Conservation (phyloP, 495 filamentous ascomycete genomes). For the Rostrohypoxylon terebratum region DNA sequence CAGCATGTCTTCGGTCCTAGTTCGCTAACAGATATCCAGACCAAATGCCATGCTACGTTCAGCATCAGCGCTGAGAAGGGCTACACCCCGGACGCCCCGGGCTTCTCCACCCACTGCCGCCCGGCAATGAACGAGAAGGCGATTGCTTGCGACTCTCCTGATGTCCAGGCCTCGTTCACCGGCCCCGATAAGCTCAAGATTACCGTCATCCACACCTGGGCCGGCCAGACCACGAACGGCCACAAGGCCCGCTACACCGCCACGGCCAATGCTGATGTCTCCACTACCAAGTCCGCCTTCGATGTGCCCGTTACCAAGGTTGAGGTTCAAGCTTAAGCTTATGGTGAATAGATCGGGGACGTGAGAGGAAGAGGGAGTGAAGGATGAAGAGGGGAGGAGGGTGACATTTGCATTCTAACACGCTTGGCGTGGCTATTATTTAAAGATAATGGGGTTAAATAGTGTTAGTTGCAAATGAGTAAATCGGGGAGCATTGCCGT, state of each 20-base stretch:
- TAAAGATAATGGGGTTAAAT: conserved; percentile 1
- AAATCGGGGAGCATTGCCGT: not conserved
- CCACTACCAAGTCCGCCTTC: not conserved
- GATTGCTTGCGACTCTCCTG: conserved; percentile 7
- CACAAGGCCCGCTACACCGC: conserved; percentile 27
- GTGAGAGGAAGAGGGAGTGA: not conserved
- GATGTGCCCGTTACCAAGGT: conserved; percentile 24
- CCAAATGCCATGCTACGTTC: conserved; percentile 21
- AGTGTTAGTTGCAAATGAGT: not conserved
- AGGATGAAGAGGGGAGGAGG: not conserved
- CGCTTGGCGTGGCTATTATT: conserved; percentile 5
- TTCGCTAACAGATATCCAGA: conserved; percentile 19
- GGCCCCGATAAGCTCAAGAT: conserved; percentile 1
- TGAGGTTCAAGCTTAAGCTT: conserved; percentile 17
- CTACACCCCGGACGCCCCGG: conserved; percentile 27
- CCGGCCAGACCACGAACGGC: not conserved
- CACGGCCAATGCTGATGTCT: conserved; percentile 19
- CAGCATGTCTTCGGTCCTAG: not conserved
- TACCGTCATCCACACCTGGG: too few relatives aligned
- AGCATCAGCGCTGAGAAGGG: conserved; percentile 28
- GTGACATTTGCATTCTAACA: not conserved
- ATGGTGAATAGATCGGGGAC: not conserved
- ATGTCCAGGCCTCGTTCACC: not conserved
- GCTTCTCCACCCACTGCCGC: conserved; percentile 22
- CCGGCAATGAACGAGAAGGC: conserved; percentile 15